Evolutionary conservation across 176 grass and related monocot species (phyloP).

Genomic region (Cenchrus americanus): DNA sequence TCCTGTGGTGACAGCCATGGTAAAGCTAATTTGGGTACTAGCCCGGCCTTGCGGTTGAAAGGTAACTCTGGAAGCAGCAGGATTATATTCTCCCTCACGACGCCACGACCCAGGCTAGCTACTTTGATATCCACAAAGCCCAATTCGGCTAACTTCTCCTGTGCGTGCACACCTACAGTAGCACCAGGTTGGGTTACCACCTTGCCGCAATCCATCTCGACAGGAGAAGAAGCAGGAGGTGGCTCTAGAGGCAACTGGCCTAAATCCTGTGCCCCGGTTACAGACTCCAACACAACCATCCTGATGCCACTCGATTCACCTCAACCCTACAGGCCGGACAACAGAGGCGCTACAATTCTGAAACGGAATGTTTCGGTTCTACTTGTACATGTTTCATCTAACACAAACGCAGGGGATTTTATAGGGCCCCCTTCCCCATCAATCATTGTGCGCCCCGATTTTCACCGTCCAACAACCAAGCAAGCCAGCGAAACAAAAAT

Average conservation of each 20-base stretch:
- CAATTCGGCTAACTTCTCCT: not conserved
- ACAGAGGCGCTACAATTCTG: not conserved
- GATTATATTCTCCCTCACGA: not conserved
- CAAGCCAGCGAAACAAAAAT: not conserved
- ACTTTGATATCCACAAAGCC: not conserved
- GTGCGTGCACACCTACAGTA: not conserved
- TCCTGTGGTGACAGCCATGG: not conserved
- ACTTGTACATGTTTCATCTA: not conserved
- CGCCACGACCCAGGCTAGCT: constrained; percentile 1
- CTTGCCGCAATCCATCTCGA: not conserved
- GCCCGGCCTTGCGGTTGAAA: not conserved
- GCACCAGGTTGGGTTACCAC: not conserved
- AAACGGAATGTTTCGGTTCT: not conserved
- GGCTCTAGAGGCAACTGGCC: not conserved
- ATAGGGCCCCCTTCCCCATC: not conserved
- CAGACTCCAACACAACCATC: not conserved
- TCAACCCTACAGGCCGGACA: constrained; percentile 13
- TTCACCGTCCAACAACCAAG: not conserved
- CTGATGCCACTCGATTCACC: constrained; percentile 14
- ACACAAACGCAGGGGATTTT: constrained; percentile 35
- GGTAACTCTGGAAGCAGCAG: constrained; percentile 31
- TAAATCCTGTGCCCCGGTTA: not conserved
- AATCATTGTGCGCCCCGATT: not conserved
- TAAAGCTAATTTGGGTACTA: not conserved
- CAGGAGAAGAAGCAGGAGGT: not conserved